Conservation (phyloP, 129 eudicot genomes). For the Lactuca saligna region DNA sequence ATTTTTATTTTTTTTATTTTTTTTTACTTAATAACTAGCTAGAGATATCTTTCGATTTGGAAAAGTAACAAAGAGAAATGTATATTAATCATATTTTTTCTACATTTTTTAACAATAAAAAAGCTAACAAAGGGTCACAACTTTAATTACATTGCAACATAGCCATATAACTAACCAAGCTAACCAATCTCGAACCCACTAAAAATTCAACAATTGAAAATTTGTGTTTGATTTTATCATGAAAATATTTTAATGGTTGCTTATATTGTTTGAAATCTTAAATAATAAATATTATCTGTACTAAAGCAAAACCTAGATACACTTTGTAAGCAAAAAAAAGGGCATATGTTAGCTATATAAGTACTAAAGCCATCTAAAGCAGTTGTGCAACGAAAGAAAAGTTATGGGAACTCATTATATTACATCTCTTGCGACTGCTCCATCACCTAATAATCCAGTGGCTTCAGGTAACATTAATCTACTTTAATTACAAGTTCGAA, state of each 20-base stretch:
- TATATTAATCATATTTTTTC: not conserved
- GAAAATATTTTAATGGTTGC: too few relatives aligned
- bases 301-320: not conserved
- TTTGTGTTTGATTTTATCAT: too few relatives aligned
- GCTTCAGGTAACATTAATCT: constrained; percentile 13
- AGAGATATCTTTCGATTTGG: not conserved
- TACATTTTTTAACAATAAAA: too few relatives aligned
- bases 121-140: too few relatives aligned
- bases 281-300: too few relatives aligned
- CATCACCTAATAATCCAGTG: constrained; percentile 1
- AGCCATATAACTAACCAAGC: too few relatives aligned
- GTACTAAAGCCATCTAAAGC: not conserved
- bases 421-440: not conserved
- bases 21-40: not conserved
- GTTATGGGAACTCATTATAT: constrained; percentile 19
- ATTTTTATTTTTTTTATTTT: too few relatives aligned
- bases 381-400: not conserved
- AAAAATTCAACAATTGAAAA: too few relatives aligned
- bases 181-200: too few relatives aligned
- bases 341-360: not conserved
- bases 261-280: too few relatives aligned
- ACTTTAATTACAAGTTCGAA: not conserved
- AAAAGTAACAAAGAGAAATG: not conserved
- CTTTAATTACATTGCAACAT: too few relatives aligned
- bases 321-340: not conserved